phyloP scores from a whole-genome alignment of 108 stramenopile genomes.

The Skeletonema costatum region DNA sequence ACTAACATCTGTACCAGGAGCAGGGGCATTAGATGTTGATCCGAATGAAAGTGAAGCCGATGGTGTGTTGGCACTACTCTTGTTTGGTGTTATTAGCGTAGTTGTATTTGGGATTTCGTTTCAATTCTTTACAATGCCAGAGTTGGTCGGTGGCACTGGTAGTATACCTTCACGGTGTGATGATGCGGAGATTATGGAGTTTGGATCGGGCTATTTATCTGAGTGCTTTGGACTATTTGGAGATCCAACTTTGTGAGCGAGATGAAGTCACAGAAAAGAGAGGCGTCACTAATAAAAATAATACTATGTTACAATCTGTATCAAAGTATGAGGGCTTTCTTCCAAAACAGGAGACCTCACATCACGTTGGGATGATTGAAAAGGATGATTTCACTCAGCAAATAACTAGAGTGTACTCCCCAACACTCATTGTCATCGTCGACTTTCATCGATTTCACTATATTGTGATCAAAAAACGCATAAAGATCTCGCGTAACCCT shows the following conservation, averaged over 20 bases:
- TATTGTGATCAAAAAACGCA: too few relatives aligned
- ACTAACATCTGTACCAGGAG: conserved; percentile 7
- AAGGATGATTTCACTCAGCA: too few relatives aligned
- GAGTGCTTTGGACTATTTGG: conserved; percentile 4
- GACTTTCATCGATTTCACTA: neutral
- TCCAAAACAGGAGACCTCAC: too few relatives aligned
- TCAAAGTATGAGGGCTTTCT: too few relatives aligned
- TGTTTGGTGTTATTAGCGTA: conserved; percentile 17
- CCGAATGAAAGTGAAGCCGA: conserved; percentile 26
- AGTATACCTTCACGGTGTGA: neutral
- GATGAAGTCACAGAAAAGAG: neutral
- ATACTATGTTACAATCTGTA: too few relatives aligned
- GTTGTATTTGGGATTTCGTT: conserved; percentile 12
- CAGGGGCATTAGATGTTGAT: conserved; percentile 25
- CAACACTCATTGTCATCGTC: neutral
- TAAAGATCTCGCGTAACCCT: too few relatives aligned
- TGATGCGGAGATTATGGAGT: neutral
- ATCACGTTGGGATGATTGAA: too few relatives aligned
- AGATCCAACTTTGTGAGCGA: neutral
- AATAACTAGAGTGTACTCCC: neutral
- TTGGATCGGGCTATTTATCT: neutral
- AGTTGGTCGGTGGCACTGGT: conserved; percentile 16
- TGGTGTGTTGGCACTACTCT: conserved; percentile 7
- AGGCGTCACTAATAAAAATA: neutral
- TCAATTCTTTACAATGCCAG: conserved; percentile 14